These are phyloP conservation scores for Zygosaccharomyces sapae DNA, from an alignment of 1,139 yeast species.

Conservation along the genomic window DNA sequence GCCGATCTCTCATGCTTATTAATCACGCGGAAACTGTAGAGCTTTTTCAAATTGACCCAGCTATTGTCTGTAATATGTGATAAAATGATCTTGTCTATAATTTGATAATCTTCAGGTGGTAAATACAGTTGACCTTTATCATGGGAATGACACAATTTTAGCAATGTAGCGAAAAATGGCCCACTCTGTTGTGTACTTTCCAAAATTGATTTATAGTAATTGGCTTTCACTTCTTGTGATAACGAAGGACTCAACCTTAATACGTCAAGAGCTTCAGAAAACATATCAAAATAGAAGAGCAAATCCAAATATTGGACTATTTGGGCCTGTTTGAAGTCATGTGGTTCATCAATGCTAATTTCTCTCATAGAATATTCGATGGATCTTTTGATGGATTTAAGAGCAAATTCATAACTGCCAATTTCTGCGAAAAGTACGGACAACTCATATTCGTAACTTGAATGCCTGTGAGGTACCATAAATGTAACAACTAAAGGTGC, in stretches of 20 bases:
- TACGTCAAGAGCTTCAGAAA: constrained; percentile 33
- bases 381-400: constrained; percentile 31
- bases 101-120: constrained; percentile 41
- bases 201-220: constrained; percentile 29
- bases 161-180: constrained; percentile 27
- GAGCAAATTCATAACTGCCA: constrained; percentile 23
- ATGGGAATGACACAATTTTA: constrained; percentile 21
- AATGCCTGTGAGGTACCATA: constrained; percentile 13
- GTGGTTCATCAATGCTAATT: constrained; percentile 19
- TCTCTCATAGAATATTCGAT: constrained; percentile 27
- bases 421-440: constrained; percentile 22
- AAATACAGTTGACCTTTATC: constrained; percentile 18
- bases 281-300: constrained; percentile 27
- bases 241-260: constrained; percentile 30
- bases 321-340: constrained; percentile 26
- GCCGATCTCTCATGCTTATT: constrained; percentile 34
- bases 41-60: constrained; percentile 28
- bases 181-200: constrained; percentile 20
- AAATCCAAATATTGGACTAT: constrained; percentile 29
- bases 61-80: constrained; percentile 17
- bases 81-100: constrained; percentile 42
- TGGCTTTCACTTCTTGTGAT: constrained; percentile 20
- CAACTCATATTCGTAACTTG: constrained; percentile 23
- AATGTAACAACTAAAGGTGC: constrained; percentile 23
- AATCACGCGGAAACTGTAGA: constrained; percentile 31